Percentiles rank a stretch among this genome's conserved stretches.
phyloP scores from a whole-genome alignment of 495 filamentous ascomycete genomes.

The Lichina pygmaea region DNA sequence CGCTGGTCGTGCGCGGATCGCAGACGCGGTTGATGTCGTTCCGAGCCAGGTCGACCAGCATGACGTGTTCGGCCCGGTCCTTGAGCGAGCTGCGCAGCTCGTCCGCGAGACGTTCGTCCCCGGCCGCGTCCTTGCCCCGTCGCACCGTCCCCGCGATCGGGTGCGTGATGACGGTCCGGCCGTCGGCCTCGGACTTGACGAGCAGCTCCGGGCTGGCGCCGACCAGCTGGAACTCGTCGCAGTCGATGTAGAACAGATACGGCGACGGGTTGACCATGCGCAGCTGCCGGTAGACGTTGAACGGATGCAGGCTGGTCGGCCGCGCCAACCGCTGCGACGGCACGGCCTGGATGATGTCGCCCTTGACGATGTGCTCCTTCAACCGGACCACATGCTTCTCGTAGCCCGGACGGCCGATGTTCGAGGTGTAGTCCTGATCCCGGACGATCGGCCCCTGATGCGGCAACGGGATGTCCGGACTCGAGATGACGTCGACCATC shows the following conservation, averaged over 20 bases:
- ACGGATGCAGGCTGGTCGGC: slow-evolving; percentile 74
- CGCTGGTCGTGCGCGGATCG: slow-evolving; percentile 64
- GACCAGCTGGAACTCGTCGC: slow-evolving; percentile 75
- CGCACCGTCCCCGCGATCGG: slow-evolving; percentile 90
- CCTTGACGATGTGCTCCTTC: slow-evolving; percentile 66
- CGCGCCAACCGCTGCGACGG: slow-evolving; percentile 81
- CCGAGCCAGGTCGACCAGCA: slow-evolving; percentile 91
- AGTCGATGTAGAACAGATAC: slow-evolving; percentile 89
- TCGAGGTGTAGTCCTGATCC: slow-evolving; percentile 63
- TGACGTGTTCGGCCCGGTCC: slow-evolving; percentile 92
- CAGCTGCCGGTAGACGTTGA: slow-evolving; percentile 93
- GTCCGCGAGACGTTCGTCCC: slow-evolving; percentile 54
- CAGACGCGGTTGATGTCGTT: slow-evolving; percentile 95
- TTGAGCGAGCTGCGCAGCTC: slow-evolving; percentile 61
- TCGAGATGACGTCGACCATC: slow-evolving; percentile 39
- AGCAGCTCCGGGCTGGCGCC: slow-evolving; percentile 85
- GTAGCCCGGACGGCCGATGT: slow-evolving; percentile 73
- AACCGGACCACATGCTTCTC: slow-evolving; percentile 56
- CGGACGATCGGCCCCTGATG: slow-evolving; percentile 49
- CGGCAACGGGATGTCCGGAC: slow-evolving; percentile 51
- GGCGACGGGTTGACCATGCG: slow-evolving; percentile 89
- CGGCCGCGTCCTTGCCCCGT: slow-evolving; percentile 51
- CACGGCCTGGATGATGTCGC: slow-evolving; percentile 93
- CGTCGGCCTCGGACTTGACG: slow-evolving; percentile 49
- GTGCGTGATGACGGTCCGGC: slow-evolving; percentile 76